Evolutionary conservation across 768 basidiomycete genomes (phyloP), one percentile per base, ranked within the genome.

Genomic region (Podaxis sp.): DNA sequence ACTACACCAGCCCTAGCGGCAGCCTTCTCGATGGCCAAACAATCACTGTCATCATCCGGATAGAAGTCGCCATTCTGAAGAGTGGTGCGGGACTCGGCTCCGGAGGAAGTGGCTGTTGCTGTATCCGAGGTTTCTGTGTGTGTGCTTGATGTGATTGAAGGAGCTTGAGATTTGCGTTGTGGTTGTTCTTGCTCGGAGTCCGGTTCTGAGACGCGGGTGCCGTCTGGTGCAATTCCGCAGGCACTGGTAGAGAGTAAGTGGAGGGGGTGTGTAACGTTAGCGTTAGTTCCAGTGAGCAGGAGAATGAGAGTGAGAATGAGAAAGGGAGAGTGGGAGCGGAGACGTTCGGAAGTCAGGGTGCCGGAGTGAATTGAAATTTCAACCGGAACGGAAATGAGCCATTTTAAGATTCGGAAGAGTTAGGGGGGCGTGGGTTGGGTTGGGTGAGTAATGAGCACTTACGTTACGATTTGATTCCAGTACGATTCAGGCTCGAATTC

Each of bases 381-480:
- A 24, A 51, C 19, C 49, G 13, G 52, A 48, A n/a, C 11, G 28
- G 39, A 58, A 46, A 7, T 5, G 6, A 19, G n/a, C 13, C 4
- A 19, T 46, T 46, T 19, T 46, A 2, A 19, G 44, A 46, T n/a
- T 46, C 44, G 44, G 19, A 19, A 19, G 39, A 46, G 22, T 42
- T 12, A 42, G 17, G 28, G 28, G 33, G 54, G 15, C 1, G 38
- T 8, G 54, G 33, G 33, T 33, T 30, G 30, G 30, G 15, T 24
- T 19, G 12, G 8, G 7, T 36, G 28, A 33, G 22, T 51, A 38
- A 38, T 52, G n/a, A 52, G 5, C 7, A 77, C 83, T 64, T 75
- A 92, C 89, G 82, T 75, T 46, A 90, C 80, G 26, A 95, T 80
- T 68, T 90, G 88, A 63, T 87, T 80, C 93, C 93, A 95, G 71